Evolutionary conservation across 2,329 filamentous ascomycete species (phyloP).

Genomic region (Neonectria neomacrospora): DNA sequence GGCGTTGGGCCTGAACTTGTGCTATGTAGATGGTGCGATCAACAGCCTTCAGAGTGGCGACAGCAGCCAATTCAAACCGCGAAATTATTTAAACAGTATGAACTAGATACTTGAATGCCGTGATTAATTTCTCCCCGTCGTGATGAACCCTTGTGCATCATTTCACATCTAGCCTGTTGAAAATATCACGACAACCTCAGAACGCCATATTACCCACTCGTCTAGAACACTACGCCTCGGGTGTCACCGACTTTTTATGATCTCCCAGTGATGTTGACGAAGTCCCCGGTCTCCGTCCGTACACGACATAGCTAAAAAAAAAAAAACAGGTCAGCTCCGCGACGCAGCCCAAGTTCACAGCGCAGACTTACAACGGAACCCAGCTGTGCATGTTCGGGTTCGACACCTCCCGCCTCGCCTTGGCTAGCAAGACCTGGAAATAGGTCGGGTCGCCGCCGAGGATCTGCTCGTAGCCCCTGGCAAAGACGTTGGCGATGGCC

Average conservation of each 20-base stretch:
- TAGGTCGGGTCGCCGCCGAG: slow-evolving; percentile 36
- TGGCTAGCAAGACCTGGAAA: slow-evolving; percentile 37
- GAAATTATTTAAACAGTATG: neutral
- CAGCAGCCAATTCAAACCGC: no score
- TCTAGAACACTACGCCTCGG: neutral
- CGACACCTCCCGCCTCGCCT: slow-evolving; percentile 35
- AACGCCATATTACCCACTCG: neutral
- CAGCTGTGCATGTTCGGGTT: slow-evolving; percentile 40
- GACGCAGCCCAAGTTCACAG: neutral
- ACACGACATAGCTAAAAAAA: slow-evolving; percentile 25
- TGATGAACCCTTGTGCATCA: no score
- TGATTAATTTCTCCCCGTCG: no score
- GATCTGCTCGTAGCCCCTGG: slow-evolving; percentile 39
- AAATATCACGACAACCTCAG: neutral
- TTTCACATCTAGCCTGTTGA: no score
- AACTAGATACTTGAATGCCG: neutral
- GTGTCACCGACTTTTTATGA: neutral
- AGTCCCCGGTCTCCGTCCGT: slow-evolving; percentile 23
- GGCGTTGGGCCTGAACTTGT: neutral
- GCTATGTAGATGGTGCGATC: neutral
- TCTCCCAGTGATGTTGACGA: neutral
- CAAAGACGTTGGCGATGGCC: slow-evolving; percentile 37
- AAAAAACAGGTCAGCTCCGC: neutral
- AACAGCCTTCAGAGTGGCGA: neutral
- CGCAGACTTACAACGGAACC: slow-evolving; percentile 43